Percentiles rank a stretch among this genome's conserved stretches.
These are phyloP conservation scores for Leucosporidium scottii DNA, from an alignment of 768 basidiomycete species.

Conservation along the genomic window DNA sequence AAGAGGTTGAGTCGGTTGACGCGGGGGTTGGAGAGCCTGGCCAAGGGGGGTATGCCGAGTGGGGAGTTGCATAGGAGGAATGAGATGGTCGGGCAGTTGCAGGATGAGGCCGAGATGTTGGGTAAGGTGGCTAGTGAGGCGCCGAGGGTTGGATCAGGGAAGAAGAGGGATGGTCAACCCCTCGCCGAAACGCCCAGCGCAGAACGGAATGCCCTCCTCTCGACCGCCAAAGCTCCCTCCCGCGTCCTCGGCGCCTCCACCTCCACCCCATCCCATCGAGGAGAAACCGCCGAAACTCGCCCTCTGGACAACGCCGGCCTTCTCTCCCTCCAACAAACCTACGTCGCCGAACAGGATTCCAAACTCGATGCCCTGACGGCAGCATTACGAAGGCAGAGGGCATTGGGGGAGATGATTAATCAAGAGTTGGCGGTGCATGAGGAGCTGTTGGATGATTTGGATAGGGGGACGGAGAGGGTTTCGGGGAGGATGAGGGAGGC, in stretches of 20 bases:
- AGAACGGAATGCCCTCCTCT: constrained; percentile 62
- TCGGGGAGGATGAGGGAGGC: constrained; percentile 70
- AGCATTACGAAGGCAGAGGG: constrained; percentile 73
- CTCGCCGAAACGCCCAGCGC: constrained; percentile 36
- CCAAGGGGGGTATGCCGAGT: constrained; percentile 65
- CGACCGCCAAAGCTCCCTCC: constrained; percentile 40
- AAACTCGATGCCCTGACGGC: constrained; percentile 73
- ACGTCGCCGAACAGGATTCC: constrained; percentile 75
- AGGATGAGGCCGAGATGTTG: constrained; percentile 85
- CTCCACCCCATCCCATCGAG: constrained; percentile 43
- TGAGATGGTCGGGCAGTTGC: constrained; percentile 78
- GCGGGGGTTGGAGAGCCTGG: constrained; percentile 60
- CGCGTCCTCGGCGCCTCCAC: constrained; percentile 67
- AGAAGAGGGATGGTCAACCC: constrained; percentile 4
- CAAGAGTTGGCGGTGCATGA: constrained; percentile 76
- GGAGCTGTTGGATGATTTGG: constrained; percentile 74
- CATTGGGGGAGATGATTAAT: constrained; percentile 77
- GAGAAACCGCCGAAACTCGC: constrained; percentile 74
- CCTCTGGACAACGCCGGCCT: constrained; percentile 79
- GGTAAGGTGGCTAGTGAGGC: constrained; percentile 74
- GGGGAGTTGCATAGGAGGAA: constrained; percentile 86
- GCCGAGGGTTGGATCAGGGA: constrained; percentile 47
- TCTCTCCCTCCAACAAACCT: constrained; percentile 65
- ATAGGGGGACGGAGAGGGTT: constrained; percentile 66
- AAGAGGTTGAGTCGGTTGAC: constrained; percentile 65